Evolutionary conservation across 2,329 filamentous ascomycete genomes (phyloP).

Genomic region (Colletotrichum horii): DNA sequence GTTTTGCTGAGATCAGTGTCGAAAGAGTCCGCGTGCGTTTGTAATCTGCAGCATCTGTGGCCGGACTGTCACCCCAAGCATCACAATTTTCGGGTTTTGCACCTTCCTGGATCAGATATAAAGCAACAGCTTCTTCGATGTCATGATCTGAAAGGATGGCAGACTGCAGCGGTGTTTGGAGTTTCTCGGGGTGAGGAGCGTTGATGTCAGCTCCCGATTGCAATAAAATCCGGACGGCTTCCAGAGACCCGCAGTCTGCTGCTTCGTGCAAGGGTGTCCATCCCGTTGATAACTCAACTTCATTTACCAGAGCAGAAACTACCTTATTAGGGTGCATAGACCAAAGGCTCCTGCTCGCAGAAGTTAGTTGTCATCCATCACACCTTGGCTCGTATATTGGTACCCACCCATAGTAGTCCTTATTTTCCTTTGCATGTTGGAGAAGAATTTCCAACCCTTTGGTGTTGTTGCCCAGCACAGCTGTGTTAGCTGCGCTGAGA

Average conservation of each 20-base stretch:
- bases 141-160: neutral
- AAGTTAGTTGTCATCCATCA: neutral
- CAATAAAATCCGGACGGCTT: neutral
- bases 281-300: neutral
- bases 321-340: neutral
- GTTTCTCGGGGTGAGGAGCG: too few relatives aligned
- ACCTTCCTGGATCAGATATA: neutral
- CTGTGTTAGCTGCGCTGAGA: rapidly evolving
- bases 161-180: neutral
- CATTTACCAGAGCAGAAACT: neutral
- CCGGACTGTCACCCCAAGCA: neutral
- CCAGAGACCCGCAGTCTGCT: neutral
- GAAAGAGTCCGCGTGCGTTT: neutral
- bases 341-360: neutral
- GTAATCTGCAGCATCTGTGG: neutral
- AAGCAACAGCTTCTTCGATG: neutral
- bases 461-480: rapidly evolving
- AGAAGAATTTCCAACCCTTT: neutral
- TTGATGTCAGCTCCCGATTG: neutral
- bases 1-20: neutral
- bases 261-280: neutral
- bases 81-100: neutral
- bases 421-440: neutral
- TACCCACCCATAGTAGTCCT: neutral
- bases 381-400: too few relatives aligned